Conservation (phyloP, 306 rosid species). For the Quercus parvula region DNA sequence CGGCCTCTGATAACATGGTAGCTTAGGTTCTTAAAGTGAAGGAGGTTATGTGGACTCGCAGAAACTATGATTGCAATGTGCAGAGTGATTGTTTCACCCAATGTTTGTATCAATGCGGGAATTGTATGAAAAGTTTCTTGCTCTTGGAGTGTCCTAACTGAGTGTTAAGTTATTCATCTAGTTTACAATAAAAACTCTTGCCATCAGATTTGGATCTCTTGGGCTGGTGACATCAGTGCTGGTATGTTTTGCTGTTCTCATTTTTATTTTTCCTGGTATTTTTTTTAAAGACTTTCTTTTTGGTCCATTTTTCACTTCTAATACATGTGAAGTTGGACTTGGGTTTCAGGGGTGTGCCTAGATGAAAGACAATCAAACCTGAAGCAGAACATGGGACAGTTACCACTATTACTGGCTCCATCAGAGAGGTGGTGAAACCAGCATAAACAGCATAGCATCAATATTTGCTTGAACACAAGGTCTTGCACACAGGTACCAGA, state of each 20-base stretch:
- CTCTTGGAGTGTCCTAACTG: not conserved
- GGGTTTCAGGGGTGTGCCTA: slow-evolving; percentile 90
- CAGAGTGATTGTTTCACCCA: slow-evolving; percentile 97
- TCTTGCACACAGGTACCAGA: slow-evolving; percentile 80
- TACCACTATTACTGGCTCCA: slow-evolving; percentile 93
- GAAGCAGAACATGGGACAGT: slow-evolving; percentile 99
- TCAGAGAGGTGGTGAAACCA: slow-evolving; percentile 96
- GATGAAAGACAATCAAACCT: slow-evolving; percentile 96
- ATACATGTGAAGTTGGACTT: not conserved
- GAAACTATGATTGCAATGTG: slow-evolving; percentile 96
- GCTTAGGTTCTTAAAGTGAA: slow-evolving; percentile 92
- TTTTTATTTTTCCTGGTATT: not conserved
- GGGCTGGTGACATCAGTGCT: slow-evolving; percentile 97
- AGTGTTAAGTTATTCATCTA: not conserved
- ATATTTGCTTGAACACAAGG: slow-evolving; percentile 96
- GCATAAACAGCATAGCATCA: slow-evolving; percentile 98
- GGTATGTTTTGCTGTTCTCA: slow-evolving; percentile 44
- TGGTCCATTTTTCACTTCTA: not conserved
- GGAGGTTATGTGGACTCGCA: slow-evolving; percentile 99
- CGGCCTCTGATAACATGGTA: slow-evolving; percentile 97
- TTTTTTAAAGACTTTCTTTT: not conserved
- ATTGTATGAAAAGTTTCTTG: not conserved
- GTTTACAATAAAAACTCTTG: slow-evolving; percentile 18
- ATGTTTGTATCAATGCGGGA: slow-evolving; percentile 42
- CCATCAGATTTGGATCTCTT: slow-evolving; percentile 79